phyloP scores from a whole-genome alignment of 805 yeast species.

The Lachancea nothofagi region DNA sequence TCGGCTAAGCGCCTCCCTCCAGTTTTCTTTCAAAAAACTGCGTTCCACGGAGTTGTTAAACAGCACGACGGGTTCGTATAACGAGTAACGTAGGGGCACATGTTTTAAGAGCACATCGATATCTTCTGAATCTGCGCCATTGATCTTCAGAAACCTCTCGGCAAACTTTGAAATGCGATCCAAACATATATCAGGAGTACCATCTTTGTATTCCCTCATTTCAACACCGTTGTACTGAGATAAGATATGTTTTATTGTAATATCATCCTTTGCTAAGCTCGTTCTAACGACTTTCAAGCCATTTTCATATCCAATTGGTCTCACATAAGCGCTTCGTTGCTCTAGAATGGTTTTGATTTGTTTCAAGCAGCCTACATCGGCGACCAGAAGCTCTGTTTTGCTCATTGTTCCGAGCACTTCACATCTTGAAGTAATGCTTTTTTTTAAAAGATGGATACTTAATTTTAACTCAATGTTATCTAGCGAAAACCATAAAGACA shows the following conservation, averaged over 20 bases:
- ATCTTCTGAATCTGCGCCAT: neutral
- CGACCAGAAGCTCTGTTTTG: conserved; percentile 16
- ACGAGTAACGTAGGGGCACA: conserved; percentile 43
- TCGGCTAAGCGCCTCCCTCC: conserved; percentile 29
- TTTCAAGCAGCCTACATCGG: conserved; percentile 19
- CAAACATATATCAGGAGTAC: neutral
- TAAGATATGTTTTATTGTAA: conserved; percentile 9
- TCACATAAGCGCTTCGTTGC: conserved; percentile 15
- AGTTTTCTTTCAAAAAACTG: conserved; percentile 39
- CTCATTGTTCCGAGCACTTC: neutral
- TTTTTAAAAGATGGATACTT: neutral
- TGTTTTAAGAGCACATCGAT: conserved; percentile 13
- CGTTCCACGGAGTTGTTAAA: conserved; percentile 41
- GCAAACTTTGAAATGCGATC: conserved; percentile 12
- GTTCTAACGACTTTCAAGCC: conserved; percentile 22
- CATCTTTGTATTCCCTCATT: conserved; percentile 11
- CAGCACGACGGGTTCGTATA: conserved; percentile 64
- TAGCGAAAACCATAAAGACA: neutral
- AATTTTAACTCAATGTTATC: neutral
- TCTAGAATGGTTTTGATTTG: conserved; percentile 25
- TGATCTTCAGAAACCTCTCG: conserved; percentile 5
- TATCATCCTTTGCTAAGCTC: conserved; percentile 9
- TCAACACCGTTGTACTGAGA: neutral
- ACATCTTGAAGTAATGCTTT: neutral
- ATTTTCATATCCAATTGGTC: conserved; percentile 21